Evolutionary conservation across 2,329 filamentous ascomycete species (phyloP), one percentile per base, ranked within the genome.

Genomic region (Lomentospora prolificans): DNA sequence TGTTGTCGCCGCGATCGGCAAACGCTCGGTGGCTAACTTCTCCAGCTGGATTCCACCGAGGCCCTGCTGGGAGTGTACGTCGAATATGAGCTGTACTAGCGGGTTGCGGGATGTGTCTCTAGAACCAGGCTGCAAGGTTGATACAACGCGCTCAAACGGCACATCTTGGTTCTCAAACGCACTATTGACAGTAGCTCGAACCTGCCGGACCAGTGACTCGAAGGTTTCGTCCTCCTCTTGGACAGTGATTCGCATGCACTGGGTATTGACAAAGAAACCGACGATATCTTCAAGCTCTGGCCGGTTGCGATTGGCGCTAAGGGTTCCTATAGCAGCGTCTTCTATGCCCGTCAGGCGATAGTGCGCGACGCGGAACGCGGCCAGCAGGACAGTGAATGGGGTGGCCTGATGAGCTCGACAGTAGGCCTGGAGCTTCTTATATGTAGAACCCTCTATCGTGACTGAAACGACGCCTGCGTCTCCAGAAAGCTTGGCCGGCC

Each of bases 231-330:
- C 46, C 39, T n/a, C 14, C 3, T 59, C 55, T 5, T n/a, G n/a
- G n/a, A 66, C 12, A 1, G 19, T 50, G 46, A 64, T 56, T 19
- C 63, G 57, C 19, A 66, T 60, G 10, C 63, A 64, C 31, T 66
- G 65, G 0, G 59, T 55, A 28, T 64, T 65, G 48, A 64, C 64
- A 14, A 65, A 65, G 58, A 63, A 63, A 1, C 62, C 64, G 6
- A 65, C 59, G 0, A 63, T 58, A 10, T 61, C 51, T 25, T 61
- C 55, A 0, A 62, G 3, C 8, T 64, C 63, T 12, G 44, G 50
- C 1, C 57, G 36, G 6, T 62, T 54, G 0, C 63, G 58, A 9
- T 62, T 64, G 1, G 62, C 59, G 2, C 59, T 62, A 0, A 58
- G 57, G 2, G 52, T 57, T 0, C 61, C 61, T 1, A 62, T 55